Conservation (phyloP, 1,284 basidiomycete species). For the Boletus semigastroideus region DNA sequence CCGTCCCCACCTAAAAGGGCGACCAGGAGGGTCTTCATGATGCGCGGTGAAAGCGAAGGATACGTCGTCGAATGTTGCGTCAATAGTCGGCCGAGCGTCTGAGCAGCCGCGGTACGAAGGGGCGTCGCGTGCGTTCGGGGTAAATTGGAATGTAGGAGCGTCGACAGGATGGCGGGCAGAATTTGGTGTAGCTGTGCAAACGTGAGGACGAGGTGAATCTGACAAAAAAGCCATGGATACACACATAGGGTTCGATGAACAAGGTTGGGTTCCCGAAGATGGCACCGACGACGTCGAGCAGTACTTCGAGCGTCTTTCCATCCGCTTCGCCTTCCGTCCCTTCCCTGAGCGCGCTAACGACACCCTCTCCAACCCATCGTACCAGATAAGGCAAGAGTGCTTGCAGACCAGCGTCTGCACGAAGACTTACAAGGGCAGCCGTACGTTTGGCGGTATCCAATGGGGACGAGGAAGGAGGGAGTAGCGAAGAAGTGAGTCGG, state of each 20-base stretch:
- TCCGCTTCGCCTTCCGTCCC: constrained; percentile 59
- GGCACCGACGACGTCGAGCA: constrained; percentile 81
- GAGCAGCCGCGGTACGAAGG: constrained; percentile 74
- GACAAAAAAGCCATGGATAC: constrained; percentile 34
- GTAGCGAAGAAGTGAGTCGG: constrained; percentile 82
- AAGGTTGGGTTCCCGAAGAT: constrained; percentile 82
- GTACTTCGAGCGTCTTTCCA: constrained; percentile 69
- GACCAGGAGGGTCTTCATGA: constrained; percentile 90
- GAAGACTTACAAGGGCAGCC: constrained; percentile 87
- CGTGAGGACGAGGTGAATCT: background rate
- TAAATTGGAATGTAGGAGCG: constrained; percentile 83
- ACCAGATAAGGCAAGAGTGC: constrained; percentile 95
- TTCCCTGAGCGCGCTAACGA: constrained; percentile 66
- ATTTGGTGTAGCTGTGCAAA: constrained; percentile 86
- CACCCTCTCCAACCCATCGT: constrained; percentile 91
- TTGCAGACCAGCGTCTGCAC: constrained; percentile 89
- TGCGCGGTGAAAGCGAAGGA: constrained; percentile 81
- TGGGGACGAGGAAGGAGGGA: constrained; percentile 44
- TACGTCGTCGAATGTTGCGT: constrained; percentile 81
- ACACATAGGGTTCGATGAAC: constrained; percentile 96
- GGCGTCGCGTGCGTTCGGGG: constrained; percentile 57
- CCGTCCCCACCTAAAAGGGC: constrained; percentile 58
- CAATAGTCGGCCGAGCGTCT: constrained; percentile 79
- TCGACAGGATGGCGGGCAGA: constrained; percentile 89
- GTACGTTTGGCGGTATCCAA: constrained; percentile 65